phyloP scores from a whole-genome alignment of 2,329 filamentous ascomycete species.

The Ploettnerulaceae sp. region DNA sequence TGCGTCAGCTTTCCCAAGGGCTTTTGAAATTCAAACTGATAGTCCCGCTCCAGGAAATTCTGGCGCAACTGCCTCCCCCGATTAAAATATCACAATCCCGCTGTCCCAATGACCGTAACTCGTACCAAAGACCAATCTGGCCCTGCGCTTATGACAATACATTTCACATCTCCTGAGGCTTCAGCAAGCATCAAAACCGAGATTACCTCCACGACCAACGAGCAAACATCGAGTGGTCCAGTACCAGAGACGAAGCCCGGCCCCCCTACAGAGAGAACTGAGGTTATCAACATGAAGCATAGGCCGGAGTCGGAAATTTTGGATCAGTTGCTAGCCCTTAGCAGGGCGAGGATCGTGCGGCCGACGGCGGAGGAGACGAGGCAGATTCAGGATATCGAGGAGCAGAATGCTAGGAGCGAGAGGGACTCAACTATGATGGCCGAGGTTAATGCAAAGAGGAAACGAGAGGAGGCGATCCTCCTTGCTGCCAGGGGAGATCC shows the following conservation, averaged over 20 bases:
- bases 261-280: constrained; percentile 44
- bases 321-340: constrained; percentile 55
- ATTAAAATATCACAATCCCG: constrained; percentile 91
- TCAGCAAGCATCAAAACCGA: constrained; percentile 17
- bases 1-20: constrained; percentile 37
- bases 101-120: constrained; percentile 75
- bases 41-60: constrained; percentile 64
- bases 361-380: constrained; percentile 55
- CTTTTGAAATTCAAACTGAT: constrained; percentile 26
- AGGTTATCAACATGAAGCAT: constrained; percentile 57
- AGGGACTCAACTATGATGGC: constrained; percentile 50
- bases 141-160: constrained; percentile 60
- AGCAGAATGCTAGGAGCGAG: constrained; percentile 46
- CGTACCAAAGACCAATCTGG: constrained; percentile 54
- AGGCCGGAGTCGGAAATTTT: constrained; percentile 59
- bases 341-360: constrained; percentile 52
- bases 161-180: constrained; percentile 43
- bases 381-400: constrained; percentile 53
- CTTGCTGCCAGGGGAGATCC: constrained; percentile 44
- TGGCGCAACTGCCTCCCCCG: constrained; percentile 78
- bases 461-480: constrained; percentile 57
- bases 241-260: constrained; percentile 34
- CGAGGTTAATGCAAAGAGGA: constrained; percentile 51
- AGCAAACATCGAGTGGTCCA: constrained; percentile 43
- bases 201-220: constrained; percentile 36